Percentiles rank a stretch among this genome's conserved stretches.
These are phyloP conservation scores for Davidsoniella eucalypti DNA, from an alignment of 2,329 filamentous ascomycete genomes.

Conservation along the genomic window DNA sequence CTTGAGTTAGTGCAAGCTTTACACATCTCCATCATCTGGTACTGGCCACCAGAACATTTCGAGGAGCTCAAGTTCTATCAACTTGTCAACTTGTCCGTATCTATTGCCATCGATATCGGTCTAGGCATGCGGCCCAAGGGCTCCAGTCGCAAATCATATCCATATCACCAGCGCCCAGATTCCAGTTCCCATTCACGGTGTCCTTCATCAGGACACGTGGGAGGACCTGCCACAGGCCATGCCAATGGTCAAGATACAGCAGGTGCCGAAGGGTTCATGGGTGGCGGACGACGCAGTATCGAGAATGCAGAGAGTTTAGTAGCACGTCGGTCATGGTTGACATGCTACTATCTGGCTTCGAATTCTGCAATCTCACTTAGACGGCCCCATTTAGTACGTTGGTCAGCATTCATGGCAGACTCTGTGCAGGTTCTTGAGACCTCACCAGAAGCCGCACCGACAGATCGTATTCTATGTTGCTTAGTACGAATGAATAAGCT, in stretches of 20 bases:
- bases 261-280: slow-evolving; percentile 10
- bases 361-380: slow-evolving; percentile 46
- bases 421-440: slow-evolving; percentile 38
- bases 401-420: slow-evolving; percentile 44
- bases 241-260: not conserved
- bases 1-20: slow-evolving; percentile 70
- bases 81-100: slow-evolving; percentile 61
- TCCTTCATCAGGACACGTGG: not conserved
- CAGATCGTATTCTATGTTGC: slow-evolving; percentile 41
- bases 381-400: slow-evolving; percentile 42
- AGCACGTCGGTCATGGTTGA: slow-evolving; percentile 39
- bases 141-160: not conserved
- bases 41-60: slow-evolving; percentile 65
- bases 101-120: slow-evolving; percentile 73
- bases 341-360: slow-evolving; percentile 40
- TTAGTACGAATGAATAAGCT: slow-evolving; percentile 44
- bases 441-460: slow-evolving; percentile 36
- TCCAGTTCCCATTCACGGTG: not conserved
- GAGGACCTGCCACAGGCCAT: not conserved
- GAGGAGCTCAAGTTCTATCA: slow-evolving; percentile 86
- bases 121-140: slow-evolving; percentile 38
- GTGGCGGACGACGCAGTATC: slow-evolving; percentile 15
- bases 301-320: slow-evolving; percentile 12
- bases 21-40: slow-evolving; percentile 64
- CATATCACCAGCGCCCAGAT: not conserved